Conservation (phyloP, 176 grass and related monocot species). For the Metroxylon sagu region DNA sequence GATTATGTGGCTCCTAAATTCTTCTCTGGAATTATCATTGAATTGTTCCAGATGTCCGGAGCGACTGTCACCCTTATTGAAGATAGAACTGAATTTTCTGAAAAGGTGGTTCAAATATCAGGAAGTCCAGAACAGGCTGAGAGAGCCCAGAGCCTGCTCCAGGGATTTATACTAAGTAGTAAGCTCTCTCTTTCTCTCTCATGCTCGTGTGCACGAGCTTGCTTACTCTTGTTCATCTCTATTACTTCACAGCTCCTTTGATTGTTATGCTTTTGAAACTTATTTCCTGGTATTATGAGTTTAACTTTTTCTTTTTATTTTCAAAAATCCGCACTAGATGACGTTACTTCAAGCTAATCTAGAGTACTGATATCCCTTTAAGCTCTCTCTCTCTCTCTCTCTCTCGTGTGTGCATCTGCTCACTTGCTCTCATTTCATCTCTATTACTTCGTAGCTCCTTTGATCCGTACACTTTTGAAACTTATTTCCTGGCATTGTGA, state of each 20-base stretch:
- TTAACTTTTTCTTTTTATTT: background rate
- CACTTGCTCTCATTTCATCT: background rate
- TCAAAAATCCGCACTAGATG: conserved; percentile 6
- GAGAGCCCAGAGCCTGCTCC: conserved; percentile 78
- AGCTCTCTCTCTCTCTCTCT: background rate
- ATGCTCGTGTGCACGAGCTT: background rate
- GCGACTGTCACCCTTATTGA: conserved; percentile 66
- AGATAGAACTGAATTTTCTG: conserved; percentile 40
- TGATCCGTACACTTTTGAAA: background rate
- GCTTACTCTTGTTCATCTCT: background rate
- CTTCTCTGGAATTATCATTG: conserved; percentile 9
- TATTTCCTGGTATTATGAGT: background rate
- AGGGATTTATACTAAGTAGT: conserved; percentile 98
- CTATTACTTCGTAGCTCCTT: too few species aligned
- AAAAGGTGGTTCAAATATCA: conserved; percentile 86
- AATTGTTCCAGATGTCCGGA: conserved; percentile 66
- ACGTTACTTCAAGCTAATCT: conserved; percentile 3
- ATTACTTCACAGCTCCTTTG: too few species aligned
- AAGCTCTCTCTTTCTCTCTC: conserved; percentile 19
- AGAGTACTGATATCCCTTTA: background rate
- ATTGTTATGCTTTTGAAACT: background rate
- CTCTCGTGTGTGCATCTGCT: background rate
- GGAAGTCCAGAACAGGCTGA: conserved; percentile 85
- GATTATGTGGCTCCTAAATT: background rate
- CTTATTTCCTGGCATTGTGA: background rate